Percentiles rank a stretch among this genome's conserved stretches.
These are phyloP conservation scores for Kregervanrija fluxuum DNA, from an alignment of 805 yeast species.

Conservation along the genomic window DNA sequence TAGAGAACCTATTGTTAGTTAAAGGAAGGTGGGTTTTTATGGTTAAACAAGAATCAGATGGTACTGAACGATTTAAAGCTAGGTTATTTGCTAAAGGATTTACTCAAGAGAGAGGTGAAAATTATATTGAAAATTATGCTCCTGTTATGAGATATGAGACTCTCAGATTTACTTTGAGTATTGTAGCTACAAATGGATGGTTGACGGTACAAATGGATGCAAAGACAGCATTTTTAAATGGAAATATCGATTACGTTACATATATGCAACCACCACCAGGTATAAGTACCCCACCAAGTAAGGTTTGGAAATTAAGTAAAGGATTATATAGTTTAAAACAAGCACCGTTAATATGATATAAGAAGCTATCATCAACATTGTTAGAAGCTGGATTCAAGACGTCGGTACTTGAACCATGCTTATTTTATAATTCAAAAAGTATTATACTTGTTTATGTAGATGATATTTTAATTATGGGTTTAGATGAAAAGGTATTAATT, in stretches of 20 bases:
- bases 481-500: background rate
- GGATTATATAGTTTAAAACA: conserved; percentile 3
- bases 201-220: conserved; percentile 6
- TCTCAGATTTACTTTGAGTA: background rate
- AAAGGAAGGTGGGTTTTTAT: conserved; percentile 4
- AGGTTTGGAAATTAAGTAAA: conserved; percentile 3
- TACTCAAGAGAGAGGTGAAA: conserved; percentile 4
- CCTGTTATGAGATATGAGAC: conserved; percentile 6
- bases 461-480: background rate
- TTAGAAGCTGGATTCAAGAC: background rate
- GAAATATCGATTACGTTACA: conserved; percentile 4
- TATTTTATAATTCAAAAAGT: background rate
- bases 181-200: background rate
- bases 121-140: conserved; percentile 4
- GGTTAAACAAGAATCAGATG: conserved; percentile 5
- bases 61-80: conserved; percentile 4
- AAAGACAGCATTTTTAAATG: conserved; percentile 7
- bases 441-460: conserved; percentile 1
- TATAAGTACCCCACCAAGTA: too few species aligned
- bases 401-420: conserved; percentile 1
- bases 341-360: conserved; percentile 1
- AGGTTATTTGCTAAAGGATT: conserved; percentile 8
- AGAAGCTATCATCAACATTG: background rate
- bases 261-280: conserved; percentile 6
- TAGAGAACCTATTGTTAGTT: background rate